Evolutionary conservation across 768 basidiomycete genomes (phyloP), one percentile per base, ranked within the genome.

Genomic region (Symmetrospora coprosmae): DNA sequence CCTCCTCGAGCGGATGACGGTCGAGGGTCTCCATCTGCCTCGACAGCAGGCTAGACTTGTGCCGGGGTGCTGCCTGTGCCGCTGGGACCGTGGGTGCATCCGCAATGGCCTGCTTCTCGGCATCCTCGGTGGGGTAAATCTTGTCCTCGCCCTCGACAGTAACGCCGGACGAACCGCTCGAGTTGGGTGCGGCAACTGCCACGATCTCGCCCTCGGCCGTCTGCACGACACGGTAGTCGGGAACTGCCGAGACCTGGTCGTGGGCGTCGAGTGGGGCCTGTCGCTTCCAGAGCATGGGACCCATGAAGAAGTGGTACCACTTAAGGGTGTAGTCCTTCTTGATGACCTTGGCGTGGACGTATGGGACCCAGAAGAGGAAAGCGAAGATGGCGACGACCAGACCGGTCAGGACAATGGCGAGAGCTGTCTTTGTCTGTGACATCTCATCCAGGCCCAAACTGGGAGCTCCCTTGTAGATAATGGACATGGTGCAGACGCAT

Each of bases 231-330:
- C 68, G 66, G 69, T 74, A 75, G 64, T 75, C 74, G 8, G 66
- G 66, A 13, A 73, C 73, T 58, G 64, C 47, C 2, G 52, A 34
- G 28, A 59, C 67, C 6, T 43, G 56, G 28, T 55, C 58, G 1
- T 65, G 69, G n/a, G 71, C 70, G 34, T 71, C 72, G 8, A 65
- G 69, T 1, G 74, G 74, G 4, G 73, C 65, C 46, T 65, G 62
- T 43, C 75, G 69, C 28, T 64, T 67, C 72, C 73, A 75, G 11
- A 75, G 71, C 7, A 72, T 50, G 4, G 75, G 75, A 8, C 75
- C 75, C 53, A 69, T 66, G 72, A 76, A 72, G 69, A 75, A 74
- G 66, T 75, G 73, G 67, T 70, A 74, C 61, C 65, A 74, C 53
- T 69, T 65, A 41, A 75, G 56, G 45, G 74, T 75, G 71, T 75